phyloP scores from a whole-genome alignment of 495 filamentous ascomycete species.

The Coniosporium apollinis region DNA sequence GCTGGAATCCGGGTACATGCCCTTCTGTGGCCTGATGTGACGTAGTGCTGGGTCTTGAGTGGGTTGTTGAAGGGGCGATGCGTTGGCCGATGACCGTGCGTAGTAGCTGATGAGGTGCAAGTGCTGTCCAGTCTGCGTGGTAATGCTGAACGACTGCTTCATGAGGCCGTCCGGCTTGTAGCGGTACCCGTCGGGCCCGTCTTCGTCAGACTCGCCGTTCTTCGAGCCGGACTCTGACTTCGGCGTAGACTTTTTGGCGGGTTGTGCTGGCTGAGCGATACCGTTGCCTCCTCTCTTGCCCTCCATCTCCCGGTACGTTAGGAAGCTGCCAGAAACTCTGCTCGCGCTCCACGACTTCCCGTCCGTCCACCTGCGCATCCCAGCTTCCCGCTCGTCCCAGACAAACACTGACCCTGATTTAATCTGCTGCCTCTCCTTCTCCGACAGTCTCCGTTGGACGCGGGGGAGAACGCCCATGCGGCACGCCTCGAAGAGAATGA shows the following conservation, averaged over 20 bases:
- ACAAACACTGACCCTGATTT: constrained; percentile 94
- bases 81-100: constrained; percentile 52
- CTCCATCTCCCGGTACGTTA: constrained; percentile 98
- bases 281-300: constrained; percentile 66
- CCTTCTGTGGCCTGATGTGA: constrained; percentile 70
- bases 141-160: constrained; percentile 99
- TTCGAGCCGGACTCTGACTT: constrained; percentile 7
- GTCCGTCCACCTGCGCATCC: constrained; percentile 97
- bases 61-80: constrained; percentile 56
- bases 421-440: constrained; percentile 92
- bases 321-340: constrained; percentile 89
- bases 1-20: constrained; percentile 96
- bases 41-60: constrained; percentile 64
- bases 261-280: constrained; percentile 31
- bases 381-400: constrained; percentile 96
- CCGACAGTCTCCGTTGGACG: constrained; percentile 82
- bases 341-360: constrained; percentile 99
- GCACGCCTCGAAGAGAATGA: constrained; percentile 94
- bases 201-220: constrained; percentile 71
- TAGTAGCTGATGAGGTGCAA: constrained; percentile 96
- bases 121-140: constrained; percentile 74
- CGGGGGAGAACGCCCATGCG: constrained; percentile 75
- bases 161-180: constrained; percentile 95
- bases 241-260: constrained; percentile 6
- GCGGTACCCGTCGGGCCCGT: constrained; percentile 86